Evolutionary conservation across 805 yeast species (phyloP), one percentile per base, ranked within the genome.

Genomic region (Martiniozyma abietophila): DNA sequence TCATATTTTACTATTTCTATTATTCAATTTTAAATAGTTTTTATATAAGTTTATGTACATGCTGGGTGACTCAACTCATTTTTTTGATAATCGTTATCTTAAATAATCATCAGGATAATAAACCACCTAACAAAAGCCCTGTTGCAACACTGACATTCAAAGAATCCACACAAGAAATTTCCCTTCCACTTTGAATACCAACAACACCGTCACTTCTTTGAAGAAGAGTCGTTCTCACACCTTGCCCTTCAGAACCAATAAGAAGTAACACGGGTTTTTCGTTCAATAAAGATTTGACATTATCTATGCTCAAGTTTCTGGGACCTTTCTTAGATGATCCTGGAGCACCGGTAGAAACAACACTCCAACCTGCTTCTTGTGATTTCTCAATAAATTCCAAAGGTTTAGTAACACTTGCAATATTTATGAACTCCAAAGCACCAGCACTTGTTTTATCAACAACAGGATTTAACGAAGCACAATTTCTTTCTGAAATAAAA

Each of bases 111-210:
- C 21, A 29, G 10, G 30, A 27, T 18, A 34, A 24, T 12, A 34
- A 8, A 11, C 27, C 26, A 24, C 37, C 37, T 4, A 34, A 58
- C 31, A 86, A 50, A 19, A 86, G 49, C 1, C 88, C 92, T 1
- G 88, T 70, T 1, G 96, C 96, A 7, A 86, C 95, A 50, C 92
- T 82, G 21, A 84, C 96, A 51, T 86, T 86, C 49, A 86, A 61
- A 20, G 94, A 81, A 50, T 85, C 95, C 25, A 86, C 76, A 25
- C 58, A 50, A 3, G 40, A 46, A 9, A 50, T 28, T 2, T 33
- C 42, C 32, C 57, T 47, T 20, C 38, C 42, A 29, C 49, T 43
- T 7, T 53, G 58, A 30, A 71, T 49, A 1, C 64, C 61, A 11
- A 69, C 70, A 32, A 69, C 52, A 41, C 48, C 63, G 36, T 79